Evolutionary conservation across 2,329 filamentous ascomycete genomes (phyloP).

Genomic region (Tolypocladium inflatum): DNA sequence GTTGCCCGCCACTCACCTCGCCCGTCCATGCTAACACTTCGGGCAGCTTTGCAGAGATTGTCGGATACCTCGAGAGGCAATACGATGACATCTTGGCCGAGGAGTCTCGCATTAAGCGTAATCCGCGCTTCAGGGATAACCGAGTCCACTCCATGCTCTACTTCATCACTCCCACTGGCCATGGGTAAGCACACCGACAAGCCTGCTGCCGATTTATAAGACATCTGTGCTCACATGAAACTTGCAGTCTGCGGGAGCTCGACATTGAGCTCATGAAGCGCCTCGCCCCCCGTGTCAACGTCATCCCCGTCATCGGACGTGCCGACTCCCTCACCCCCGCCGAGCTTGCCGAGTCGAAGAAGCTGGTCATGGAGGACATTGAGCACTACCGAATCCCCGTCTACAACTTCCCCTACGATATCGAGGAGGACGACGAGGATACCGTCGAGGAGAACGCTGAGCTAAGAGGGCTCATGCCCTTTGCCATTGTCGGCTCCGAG

Average conservation of each 20-base stretch:
- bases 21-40: background rate
- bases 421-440: constrained; percentile 98
- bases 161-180: constrained; percentile 97
- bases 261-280: constrained; percentile 99
- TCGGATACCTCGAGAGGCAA: constrained; percentile 96
- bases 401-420: constrained; percentile 99
- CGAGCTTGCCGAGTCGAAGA: constrained; percentile 97
- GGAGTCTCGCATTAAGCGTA: constrained; percentile 99
- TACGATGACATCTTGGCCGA: constrained; percentile 99
- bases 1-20: background rate
- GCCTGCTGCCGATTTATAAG: background rate
- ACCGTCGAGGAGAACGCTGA: constrained; percentile 99
- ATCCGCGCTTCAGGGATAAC: constrained; percentile 98
- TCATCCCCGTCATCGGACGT: constrained; percentile 97
- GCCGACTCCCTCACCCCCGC: constrained; percentile 94
- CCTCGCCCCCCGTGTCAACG: constrained; percentile 93
- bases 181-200: constrained; percentile 52
- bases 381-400: constrained; percentile 99
- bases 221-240: background rate
- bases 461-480: constrained; percentile 94
- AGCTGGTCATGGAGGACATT: constrained; percentile 99
- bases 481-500: constrained; percentile 96
- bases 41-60: constrained; percentile 86
- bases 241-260: constrained; percentile 78
- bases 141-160: constrained; percentile 96